Percentiles rank a stretch among this genome's conserved stretches.
phyloP scores from a whole-genome alignment of 768 basidiomycete genomes.

The Calocera viscosa region DNA sequence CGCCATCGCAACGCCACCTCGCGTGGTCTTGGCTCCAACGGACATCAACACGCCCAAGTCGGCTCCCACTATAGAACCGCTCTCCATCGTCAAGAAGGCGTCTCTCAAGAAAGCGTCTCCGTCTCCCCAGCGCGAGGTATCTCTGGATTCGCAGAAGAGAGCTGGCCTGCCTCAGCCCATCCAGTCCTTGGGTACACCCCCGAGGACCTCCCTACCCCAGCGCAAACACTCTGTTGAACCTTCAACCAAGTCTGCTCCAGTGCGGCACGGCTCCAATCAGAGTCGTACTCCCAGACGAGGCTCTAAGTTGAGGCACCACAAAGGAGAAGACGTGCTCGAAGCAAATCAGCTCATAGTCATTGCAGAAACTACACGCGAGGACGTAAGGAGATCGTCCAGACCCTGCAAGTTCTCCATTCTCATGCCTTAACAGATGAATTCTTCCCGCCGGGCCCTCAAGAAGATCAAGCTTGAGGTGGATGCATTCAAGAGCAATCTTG shows the following conservation, averaged over 20 bases:
- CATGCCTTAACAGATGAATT: conserved; percentile 43
- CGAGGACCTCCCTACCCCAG: not conserved
- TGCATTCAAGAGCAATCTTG: conserved; percentile 18
- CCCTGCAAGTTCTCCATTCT: not conserved
- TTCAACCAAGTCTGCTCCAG: not conserved
- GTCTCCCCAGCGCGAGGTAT: not conserved
- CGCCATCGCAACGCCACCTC: not conserved
- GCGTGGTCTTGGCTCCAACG: not conserved
- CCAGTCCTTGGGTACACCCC: not conserved
- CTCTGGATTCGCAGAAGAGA: not conserved
- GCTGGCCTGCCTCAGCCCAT: not conserved
- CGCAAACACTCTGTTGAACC: not conserved
- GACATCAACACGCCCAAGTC: conserved; percentile 23
- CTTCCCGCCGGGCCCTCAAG: conserved; percentile 57
- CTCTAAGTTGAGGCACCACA: not conserved
- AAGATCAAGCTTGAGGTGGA: conserved; percentile 55
- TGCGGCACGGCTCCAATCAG: not conserved
- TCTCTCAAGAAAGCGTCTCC: conserved; percentile 31
- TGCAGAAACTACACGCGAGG: conserved; percentile 47
- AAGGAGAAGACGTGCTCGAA: not conserved
- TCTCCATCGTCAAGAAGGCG: conserved; percentile 76
- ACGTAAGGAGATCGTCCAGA: conserved; percentile 36
- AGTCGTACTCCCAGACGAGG: not conserved
- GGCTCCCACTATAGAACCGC: conserved; percentile 49
- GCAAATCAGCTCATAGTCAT: conserved; percentile 35